Evolutionary conservation across 1,284 basidiomycete genomes (phyloP).

Genomic region (Ustilago tritici): DNA sequence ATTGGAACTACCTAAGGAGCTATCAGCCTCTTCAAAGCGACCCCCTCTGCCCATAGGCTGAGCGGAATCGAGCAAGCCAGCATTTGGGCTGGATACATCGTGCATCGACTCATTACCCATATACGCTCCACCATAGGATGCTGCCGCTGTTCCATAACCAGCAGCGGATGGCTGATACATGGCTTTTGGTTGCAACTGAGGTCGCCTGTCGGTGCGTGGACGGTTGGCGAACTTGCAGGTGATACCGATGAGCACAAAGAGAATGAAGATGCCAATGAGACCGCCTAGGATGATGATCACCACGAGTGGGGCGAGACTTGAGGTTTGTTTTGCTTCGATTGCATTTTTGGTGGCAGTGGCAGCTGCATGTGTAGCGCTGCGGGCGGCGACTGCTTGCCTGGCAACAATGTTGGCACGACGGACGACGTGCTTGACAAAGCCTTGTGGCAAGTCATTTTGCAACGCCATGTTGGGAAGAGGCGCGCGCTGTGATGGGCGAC

Average conservation of each 20-base stretch:
- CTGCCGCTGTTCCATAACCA: conserved; percentile 42
- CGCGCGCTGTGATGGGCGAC: neutral
- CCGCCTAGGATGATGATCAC: conserved; percentile 47
- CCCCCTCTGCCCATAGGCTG: conserved; percentile 54
- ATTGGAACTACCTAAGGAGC: conserved; percentile 37
- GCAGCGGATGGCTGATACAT: conserved; percentile 57
- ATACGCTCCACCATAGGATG: conserved; percentile 7
- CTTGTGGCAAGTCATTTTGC: conserved; percentile 24
- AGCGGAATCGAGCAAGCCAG: conserved; percentile 40
- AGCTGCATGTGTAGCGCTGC: conserved; percentile 10
- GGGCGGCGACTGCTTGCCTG: conserved; percentile 14
- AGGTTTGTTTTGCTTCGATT: conserved; percentile 31
- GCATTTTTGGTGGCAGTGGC: neutral
- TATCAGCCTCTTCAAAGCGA: conserved; percentile 37
- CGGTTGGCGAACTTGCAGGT: conserved; percentile 46
- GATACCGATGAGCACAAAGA: conserved; percentile 46
- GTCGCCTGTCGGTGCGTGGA: conserved; percentile 28
- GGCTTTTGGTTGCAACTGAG: conserved; percentile 14
- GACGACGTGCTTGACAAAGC: conserved; percentile 51
- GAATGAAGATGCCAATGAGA: conserved; percentile 38
- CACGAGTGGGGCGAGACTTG: conserved; percentile 29
- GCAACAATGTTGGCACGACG: conserved; percentile 33
- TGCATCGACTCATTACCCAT: conserved; percentile 28
- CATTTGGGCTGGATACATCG: conserved; percentile 43
- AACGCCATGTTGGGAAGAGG: conserved; percentile 26